Evolutionary conservation across 148 eudicot species (phyloP).

Genomic region (Bassia scoparia): DNA sequence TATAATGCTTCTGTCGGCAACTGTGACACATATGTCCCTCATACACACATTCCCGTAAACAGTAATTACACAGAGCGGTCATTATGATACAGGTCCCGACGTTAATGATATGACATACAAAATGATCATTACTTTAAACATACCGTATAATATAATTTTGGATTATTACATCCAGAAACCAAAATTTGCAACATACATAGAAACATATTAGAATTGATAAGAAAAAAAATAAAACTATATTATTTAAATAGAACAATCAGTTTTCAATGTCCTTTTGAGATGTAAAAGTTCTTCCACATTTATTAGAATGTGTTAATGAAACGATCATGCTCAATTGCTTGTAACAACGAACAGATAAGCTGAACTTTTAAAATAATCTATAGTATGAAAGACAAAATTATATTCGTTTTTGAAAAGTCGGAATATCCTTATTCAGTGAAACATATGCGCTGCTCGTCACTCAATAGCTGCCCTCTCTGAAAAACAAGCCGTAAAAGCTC

Average conservation of each 20-base stretch:
- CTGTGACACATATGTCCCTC: too few species aligned
- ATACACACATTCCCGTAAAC: too few species aligned
- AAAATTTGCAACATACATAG: too few species aligned
- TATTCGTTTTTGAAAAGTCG: conserved; percentile 65
- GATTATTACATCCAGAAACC: too few species aligned
- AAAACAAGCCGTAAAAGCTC: conserved; percentile 71
- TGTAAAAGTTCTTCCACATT: background rate
- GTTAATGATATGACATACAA: background rate
- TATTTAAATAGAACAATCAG: background rate
- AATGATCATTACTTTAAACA: too few species aligned
- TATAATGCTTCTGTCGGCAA: too few species aligned
- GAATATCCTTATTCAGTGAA: conserved; percentile 71
- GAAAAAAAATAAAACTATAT: background rate
- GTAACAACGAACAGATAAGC: background rate
- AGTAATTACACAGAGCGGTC: too few species aligned
- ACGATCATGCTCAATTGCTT: background rate
- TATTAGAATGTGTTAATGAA: background rate
- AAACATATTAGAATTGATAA: too few species aligned
- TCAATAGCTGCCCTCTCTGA: conserved; percentile 61
- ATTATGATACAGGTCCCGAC: too few species aligned
- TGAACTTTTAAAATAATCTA: background rate
- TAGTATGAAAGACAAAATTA: background rate
- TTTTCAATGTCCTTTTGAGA: background rate
- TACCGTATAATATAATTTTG: too few species aligned
- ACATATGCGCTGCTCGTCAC: conserved; percentile 63